These are phyloP conservation scores for Trichoderma endophyticum DNA, from an alignment of 2,329 filamentous ascomycete species.

Conservation along the genomic window DNA sequence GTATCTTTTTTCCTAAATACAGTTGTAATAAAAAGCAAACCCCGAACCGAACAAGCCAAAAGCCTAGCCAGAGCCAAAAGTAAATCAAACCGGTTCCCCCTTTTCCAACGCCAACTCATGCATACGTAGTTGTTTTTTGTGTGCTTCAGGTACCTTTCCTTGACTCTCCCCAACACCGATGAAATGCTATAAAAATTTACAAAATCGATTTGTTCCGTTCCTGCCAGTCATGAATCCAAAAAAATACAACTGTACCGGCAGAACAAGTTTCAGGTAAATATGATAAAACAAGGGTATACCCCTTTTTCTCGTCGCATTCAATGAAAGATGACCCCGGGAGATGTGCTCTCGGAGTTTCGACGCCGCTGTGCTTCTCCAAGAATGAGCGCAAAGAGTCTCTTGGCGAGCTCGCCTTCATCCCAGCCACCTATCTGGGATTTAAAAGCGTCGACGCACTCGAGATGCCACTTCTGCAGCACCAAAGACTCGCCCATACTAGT, in stretches of 20 bases:
- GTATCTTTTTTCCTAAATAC: constrained; percentile 7
- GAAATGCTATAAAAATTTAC: constrained; percentile 7
- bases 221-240: background rate
- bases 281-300: background rate
- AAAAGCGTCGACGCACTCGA: constrained; percentile 57
- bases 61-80: background rate
- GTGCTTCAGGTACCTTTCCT: background rate
- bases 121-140: background rate
- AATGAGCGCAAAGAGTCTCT: constrained; percentile 52
- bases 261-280: background rate
- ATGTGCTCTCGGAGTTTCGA: constrained; percentile 17
- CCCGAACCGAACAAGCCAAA: background rate
- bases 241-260: background rate
- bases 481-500: constrained; percentile 45
- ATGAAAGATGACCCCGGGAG: constrained; percentile 32
- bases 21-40: background rate
- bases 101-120: constrained; percentile 17
- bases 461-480: constrained; percentile 53
- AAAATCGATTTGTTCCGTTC: background rate
- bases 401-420: constrained; percentile 48
- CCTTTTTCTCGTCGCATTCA: constrained; percentile 19
- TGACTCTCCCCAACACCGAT: background rate
- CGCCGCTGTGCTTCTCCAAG: constrained; percentile 45
- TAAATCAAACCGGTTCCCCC: background rate
- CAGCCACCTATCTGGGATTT: constrained; percentile 46